phyloP scores from a whole-genome alignment of 1,284 basidiomycete genomes.

The Porogramme epimiltina region DNA sequence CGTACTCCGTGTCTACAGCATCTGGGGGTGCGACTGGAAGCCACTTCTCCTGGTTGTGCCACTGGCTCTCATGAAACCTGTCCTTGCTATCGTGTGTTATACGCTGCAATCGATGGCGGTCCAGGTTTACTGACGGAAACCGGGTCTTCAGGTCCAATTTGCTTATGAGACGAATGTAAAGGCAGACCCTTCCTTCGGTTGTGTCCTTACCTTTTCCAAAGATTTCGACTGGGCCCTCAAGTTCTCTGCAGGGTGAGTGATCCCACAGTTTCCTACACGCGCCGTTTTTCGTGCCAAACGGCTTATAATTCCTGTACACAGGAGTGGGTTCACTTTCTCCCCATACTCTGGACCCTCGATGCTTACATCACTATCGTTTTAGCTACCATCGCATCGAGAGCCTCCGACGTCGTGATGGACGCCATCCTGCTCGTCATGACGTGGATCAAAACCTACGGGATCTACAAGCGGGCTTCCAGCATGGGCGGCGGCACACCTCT shows the following conservation, averaged over 20 bases:
- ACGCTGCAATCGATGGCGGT: too few species aligned
- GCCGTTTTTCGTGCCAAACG: too few species aligned
- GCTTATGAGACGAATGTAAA: too few species aligned
- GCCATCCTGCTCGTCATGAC: constrained; percentile 9
- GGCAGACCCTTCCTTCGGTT: too few species aligned
- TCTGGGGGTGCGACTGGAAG: constrained; percentile 1
- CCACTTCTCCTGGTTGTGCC: neutral
- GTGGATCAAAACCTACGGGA: constrained; percentile 5
- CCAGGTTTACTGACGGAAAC: neutral
- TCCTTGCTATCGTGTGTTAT: constrained; percentile 1
- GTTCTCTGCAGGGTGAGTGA: too few species aligned
- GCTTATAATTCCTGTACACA: too few species aligned
- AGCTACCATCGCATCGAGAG: neutral
- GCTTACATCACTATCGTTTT: constrained; percentile 2
- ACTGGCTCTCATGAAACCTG: neutral
- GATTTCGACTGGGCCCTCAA: too few species aligned
- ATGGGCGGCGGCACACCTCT: neutral
- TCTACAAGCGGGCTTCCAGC: neutral
- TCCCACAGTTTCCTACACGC: too few species aligned
- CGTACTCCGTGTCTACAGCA: neutral
- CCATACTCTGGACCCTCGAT: neutral
- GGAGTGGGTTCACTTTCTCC: too few species aligned
- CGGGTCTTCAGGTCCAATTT: too few species aligned
- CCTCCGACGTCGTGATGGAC: neutral
- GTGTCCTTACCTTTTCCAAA: too few species aligned